phyloP scores from a whole-genome alignment of 176 grass and related monocot species.

The Oryza rufipogon region DNA sequence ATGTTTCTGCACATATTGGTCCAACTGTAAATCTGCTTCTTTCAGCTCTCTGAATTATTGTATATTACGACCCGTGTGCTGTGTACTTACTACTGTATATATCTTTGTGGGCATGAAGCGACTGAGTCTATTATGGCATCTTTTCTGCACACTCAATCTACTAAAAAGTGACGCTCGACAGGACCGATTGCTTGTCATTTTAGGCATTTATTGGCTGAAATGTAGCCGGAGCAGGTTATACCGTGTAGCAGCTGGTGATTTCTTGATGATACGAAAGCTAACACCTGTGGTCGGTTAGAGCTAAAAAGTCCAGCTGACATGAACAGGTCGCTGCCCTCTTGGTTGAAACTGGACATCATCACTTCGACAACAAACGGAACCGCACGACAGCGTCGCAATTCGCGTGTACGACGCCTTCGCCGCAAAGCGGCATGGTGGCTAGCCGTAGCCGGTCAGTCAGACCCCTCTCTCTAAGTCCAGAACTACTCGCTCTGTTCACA shows the following conservation, averaged over 20 bases:
- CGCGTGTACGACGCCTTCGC: no score
- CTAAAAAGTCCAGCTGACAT: background rate
- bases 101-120: constrained; percentile 14
- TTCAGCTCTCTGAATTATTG: background rate
- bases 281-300: background rate
- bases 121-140: constrained; percentile 21
- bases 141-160: constrained; percentile 20
- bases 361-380: background rate
- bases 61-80: no score
- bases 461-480: no score
- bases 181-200: background rate
- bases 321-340: background rate
- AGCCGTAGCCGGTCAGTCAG: no score
- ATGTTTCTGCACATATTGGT: background rate
- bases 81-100: no score
- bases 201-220: background rate
- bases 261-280: background rate
- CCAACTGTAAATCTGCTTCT: background rate
- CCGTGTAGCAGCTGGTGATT: background rate
- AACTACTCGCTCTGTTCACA: no score
- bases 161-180: constrained; percentile 3
- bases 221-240: background rate
- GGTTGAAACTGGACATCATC: background rate
- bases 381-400: no score
- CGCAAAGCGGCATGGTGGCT: no score